phyloP scores from a whole-genome alignment of 192 early-diverging fungal genomes.

The Powellomyces hirtus region DNA sequence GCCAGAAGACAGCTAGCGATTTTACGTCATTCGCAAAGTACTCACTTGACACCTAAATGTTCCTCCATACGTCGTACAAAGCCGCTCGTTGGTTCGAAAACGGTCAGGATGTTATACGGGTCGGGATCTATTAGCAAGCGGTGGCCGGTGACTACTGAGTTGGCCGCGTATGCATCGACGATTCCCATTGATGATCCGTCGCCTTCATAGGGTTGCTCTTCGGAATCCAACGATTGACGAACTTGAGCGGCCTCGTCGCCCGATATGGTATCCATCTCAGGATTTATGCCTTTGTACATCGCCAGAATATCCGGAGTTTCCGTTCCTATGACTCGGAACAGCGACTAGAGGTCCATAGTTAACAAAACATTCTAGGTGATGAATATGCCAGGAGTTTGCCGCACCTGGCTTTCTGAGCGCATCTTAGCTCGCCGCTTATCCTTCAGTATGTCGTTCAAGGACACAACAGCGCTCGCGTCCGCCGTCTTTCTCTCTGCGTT shows the following conservation, averaged over 20 bases:
- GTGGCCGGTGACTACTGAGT: conserved; percentile 58
- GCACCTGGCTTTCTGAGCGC: conserved; percentile 6
- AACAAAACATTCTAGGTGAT: not conserved
- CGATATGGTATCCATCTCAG: not conserved
- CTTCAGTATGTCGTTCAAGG: conserved; percentile 48
- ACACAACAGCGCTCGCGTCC: conserved; percentile 28
- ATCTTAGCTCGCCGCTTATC: conserved; percentile 31
- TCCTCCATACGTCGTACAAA: conserved; percentile 60
- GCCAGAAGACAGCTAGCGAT: too few species aligned
- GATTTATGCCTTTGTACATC: conserved; percentile 7
- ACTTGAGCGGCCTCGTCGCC: not conserved
- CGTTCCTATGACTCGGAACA: conserved; percentile 11
- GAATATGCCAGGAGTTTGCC: not conserved
- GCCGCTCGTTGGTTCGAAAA: conserved; percentile 64
- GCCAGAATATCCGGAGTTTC: conserved; percentile 5
- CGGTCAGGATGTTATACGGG: conserved; percentile 67
- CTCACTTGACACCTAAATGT: conserved; percentile 48
- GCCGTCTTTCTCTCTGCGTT: conserved; percentile 18
- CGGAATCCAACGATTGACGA: not conserved
- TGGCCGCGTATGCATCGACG: conserved; percentile 66
- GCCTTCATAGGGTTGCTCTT: not conserved
- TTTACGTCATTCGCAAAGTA: not conserved
- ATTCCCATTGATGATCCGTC: conserved; percentile 35
- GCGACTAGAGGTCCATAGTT: not conserved
- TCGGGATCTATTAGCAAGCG: conserved; percentile 63